Evolutionary conservation across 1,139 yeast species (phyloP).

Genomic region (Taiozyma sp.): DNA sequence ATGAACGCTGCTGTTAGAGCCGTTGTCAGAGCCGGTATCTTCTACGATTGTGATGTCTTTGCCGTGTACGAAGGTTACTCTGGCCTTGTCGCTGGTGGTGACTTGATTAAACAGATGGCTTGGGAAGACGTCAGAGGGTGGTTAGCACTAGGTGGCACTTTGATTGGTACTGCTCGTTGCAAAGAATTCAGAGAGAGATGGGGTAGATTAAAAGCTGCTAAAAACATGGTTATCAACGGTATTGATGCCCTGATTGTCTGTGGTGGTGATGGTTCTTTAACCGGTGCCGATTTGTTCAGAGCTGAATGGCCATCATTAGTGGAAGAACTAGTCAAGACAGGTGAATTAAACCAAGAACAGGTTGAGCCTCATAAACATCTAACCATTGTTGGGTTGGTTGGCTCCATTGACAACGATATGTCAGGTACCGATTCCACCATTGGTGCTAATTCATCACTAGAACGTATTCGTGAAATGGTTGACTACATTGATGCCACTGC

Average conservation of each 20-base stretch:
- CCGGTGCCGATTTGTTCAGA: constrained; percentile 79
- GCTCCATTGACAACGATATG: constrained; percentile 84
- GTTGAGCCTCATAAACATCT: constrained; percentile 48
- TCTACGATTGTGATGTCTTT: constrained; percentile 63
- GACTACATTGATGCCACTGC: constrained; percentile 86
- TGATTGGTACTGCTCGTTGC: constrained; percentile 78
- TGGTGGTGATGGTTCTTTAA: constrained; percentile 83
- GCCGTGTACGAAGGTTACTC: constrained; percentile 77
- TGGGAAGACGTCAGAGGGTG: constrained; percentile 79
- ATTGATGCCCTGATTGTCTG: constrained; percentile 76
- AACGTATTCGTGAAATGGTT: constrained; percentile 69
- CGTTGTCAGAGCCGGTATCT: constrained; percentile 69
- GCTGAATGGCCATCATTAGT: constrained; percentile 75
- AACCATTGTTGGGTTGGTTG: constrained; percentile 74
- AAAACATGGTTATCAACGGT: constrained; percentile 63
- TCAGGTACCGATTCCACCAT: constrained; percentile 77
- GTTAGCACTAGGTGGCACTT: constrained; percentile 73
- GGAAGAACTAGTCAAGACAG: constrained; percentile 47
- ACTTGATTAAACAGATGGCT: constrained; percentile 52
- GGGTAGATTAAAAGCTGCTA: constrained; percentile 65
- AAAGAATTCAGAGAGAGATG: constrained; percentile 59
- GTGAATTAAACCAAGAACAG: constrained; percentile 45
- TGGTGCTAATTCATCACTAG: constrained; percentile 75
- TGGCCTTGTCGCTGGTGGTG: constrained; percentile 68
- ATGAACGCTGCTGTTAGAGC: constrained; percentile 83